Percentiles rank a stretch among this genome's conserved stretches.
Conservation (phyloP, 2,329 filamentous ascomycete genomes). For the Colletotrichum coccodes region DNA sequence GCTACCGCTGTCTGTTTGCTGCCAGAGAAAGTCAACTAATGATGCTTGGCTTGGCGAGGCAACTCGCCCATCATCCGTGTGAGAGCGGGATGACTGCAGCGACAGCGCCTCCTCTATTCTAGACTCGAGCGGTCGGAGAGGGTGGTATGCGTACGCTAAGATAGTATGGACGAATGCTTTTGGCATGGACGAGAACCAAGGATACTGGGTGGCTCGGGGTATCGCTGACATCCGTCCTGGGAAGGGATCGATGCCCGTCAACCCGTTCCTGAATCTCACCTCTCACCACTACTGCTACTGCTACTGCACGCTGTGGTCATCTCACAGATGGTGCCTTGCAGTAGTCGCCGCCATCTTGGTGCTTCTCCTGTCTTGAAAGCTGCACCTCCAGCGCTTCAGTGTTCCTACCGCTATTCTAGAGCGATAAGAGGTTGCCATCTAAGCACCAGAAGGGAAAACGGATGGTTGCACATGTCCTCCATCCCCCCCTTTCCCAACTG, state of each 20-base stretch:
- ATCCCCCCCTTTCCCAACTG: conserved; percentile 14
- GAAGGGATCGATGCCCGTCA: background rate
- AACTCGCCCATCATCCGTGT: conserved; percentile 10
- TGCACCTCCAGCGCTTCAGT: conserved; percentile 27
- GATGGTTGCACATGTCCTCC: conserved; percentile 23
- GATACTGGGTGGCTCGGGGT: background rate
- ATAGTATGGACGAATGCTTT: conserved; percentile 20
- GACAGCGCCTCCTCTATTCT: conserved; percentile 18
- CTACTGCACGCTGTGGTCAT: conserved; percentile 23
- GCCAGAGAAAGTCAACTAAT: background rate
- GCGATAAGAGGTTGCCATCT: background rate
- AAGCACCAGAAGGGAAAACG: conserved; percentile 11
- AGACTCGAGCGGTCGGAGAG: conserved; percentile 10
- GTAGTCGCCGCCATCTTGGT: conserved; percentile 27
- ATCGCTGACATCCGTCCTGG: background rate
- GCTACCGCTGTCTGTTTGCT: conserved; percentile 14
- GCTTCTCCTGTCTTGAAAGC: conserved; percentile 31
- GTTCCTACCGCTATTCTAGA: conserved; percentile 11
- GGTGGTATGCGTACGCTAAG: conserved; percentile 6
- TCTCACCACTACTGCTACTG: background rate
- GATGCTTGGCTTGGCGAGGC: conserved; percentile 14
- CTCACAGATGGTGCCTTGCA: conserved; percentile 32
- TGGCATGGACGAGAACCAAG: conserved; percentile 1
- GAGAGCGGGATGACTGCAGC: conserved; percentile 13
- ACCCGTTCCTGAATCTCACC: conserved; percentile 1